Percentiles rank a stretch among this genome's conserved stretches.
Conservation (phyloP, 2,329 filamentous ascomycete species). For the Tolypocladium tropicale region DNA sequence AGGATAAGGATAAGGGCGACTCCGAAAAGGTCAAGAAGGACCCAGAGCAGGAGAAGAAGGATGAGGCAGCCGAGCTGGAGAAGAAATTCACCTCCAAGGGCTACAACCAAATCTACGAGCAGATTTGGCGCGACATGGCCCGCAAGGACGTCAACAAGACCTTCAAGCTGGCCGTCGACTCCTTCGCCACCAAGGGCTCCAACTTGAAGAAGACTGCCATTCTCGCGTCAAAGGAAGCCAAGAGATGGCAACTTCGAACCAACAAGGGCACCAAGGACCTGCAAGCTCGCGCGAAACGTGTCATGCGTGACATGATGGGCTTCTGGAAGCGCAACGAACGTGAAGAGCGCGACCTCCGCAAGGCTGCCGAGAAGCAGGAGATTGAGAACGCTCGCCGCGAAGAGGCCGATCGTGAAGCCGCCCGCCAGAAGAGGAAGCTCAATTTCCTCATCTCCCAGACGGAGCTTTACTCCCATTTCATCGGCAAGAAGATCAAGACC, state of each 20-base stretch:
- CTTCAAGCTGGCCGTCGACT: constrained; percentile 76
- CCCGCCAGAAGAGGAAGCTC: constrained; percentile 94
- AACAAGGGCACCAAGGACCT: constrained; percentile 99
- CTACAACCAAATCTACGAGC: constrained; percentile 94
- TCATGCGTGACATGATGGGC: constrained; percentile 98
- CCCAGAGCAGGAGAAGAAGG: constrained; percentile 41
- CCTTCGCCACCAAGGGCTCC: constrained; percentile 77
- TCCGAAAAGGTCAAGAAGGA: constrained; percentile 29
- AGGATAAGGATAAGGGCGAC: constrained; percentile 31
- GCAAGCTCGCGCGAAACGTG: constrained; percentile 90
- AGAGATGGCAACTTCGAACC: constrained; percentile 91
- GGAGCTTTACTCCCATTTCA: constrained; percentile 97
- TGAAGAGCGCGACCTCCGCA: constrained; percentile 88
- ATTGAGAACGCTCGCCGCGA: constrained; percentile 94
- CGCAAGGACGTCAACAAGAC: constrained; percentile 91
- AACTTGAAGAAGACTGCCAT: constrained; percentile 97
- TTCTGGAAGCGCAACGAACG: constrained; percentile 99
- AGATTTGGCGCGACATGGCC: constrained; percentile 92
- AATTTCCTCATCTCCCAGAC: constrained; percentile 99
- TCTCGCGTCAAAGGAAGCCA: constrained; percentile 91
- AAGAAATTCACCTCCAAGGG: constrained; percentile 76
- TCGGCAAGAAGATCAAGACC: constrained; percentile 98
- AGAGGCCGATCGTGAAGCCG: constrained; percentile 94
- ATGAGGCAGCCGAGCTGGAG: constrained; percentile 43
- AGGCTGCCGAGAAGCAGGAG: constrained; percentile 90